Base-by-base conservation (phyloP, 164 flowering plant species). In the Macadamia tetraphylla region DNA sequence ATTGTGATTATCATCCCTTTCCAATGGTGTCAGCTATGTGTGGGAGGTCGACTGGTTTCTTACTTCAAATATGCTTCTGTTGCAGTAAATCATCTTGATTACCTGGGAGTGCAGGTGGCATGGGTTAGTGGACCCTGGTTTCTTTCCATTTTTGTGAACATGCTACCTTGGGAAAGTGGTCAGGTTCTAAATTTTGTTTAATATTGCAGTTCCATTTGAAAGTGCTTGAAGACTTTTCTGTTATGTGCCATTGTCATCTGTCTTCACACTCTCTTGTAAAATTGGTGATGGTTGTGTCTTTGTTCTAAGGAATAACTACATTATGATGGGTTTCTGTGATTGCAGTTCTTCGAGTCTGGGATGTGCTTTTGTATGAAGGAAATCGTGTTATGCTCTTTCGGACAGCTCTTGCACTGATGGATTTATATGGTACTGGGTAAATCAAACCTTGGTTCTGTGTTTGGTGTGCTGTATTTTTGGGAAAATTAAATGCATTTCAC, bases 81-180 rank as follows among this genome's bases (percentile, higher is more conserved):
- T 82, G 88, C 96, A 93, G 98, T 90, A 56, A 86, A 88, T 84
- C 99, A 92, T 84, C 90, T 94, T 40, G 97, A 91, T 80, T 88
- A 79, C 82, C 83, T 91, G 72, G 97, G 97, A 76, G 90, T 91
- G 78, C 84, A 94, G 72, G 92, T 89, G 72, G 92, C 94, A 76
- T 94, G 98, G 98, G 93, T 92, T 64, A 83, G 87, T 67, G 99
- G 94, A 67, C 97, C 99, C 40, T 94, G 99, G 99, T 92, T 94
- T 80, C 96, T 94, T 69, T 84, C 99, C 73, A 94, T 92, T 65
- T 94, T 94, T 67, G 84, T 90, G 88, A 94, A 94, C 74, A 89
- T 94, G 96, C 94, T 94, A 77, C 99, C 99, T 46, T 94, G 98
- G 99, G 98, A 94, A 90, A 92, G 94, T 87, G 94, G 57, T 53